phyloP scores from a whole-genome alignment of 2,329 filamentous ascomycete genomes.

The Apiospora arundinis region DNA sequence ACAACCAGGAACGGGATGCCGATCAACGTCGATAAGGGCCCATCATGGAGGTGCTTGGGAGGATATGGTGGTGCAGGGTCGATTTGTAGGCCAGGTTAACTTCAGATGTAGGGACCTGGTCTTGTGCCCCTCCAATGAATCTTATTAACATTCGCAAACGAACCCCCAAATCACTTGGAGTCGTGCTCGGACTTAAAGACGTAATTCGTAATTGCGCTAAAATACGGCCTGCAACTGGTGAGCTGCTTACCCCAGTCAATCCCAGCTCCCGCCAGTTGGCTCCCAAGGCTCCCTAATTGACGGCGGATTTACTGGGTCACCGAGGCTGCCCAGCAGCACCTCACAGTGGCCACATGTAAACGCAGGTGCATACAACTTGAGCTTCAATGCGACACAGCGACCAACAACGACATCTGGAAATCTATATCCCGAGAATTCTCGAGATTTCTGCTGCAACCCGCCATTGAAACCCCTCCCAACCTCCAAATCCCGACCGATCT shows the following conservation, averaged over 20 bases:
- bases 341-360: slow-evolving; percentile 11
- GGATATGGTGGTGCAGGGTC: background rate
- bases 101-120: slow-evolving; percentile 5
- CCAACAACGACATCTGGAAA: background rate
- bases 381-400: background rate
- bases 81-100: slow-evolving; percentile 1
- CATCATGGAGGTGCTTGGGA: background rate
- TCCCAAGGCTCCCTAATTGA: background rate
- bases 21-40: background rate
- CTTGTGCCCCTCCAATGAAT: slow-evolving; percentile 16
- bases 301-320: slow-evolving; percentile 16
- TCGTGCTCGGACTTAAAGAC: slow-evolving; percentile 5
- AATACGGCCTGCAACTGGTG: slow-evolving; percentile 5
- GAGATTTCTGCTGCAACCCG: background rate
- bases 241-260: slow-evolving; percentile 7
- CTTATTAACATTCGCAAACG: slow-evolving; percentile 2
- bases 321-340: slow-evolving; percentile 11
- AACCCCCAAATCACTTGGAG: slow-evolving; percentile 11
- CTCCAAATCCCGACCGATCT: background rate
- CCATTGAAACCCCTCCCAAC: background rate
- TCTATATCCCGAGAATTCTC: background rate
- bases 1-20: slow-evolving; percentile 1
- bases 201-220: slow-evolving; percentile 15
- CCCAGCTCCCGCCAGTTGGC: slow-evolving; percentile 2
- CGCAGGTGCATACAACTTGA: background rate